These are phyloP conservation scores for Exutisphaerella laricina DNA, from an alignment of 2,329 filamentous ascomycete genomes.

Conservation along the genomic window DNA sequence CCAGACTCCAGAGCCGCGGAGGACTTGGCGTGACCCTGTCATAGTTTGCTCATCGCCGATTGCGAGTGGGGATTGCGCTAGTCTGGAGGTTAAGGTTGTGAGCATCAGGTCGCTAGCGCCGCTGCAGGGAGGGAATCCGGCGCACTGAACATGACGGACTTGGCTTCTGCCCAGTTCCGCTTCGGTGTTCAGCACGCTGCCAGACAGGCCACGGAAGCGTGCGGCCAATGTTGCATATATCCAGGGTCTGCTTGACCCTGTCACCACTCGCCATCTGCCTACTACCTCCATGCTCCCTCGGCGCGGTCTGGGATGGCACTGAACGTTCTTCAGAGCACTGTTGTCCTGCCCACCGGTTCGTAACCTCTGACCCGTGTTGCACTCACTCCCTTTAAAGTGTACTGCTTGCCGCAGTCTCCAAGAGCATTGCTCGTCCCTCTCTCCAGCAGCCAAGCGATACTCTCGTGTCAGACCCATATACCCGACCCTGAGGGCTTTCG, in stretches of 20 bases:
- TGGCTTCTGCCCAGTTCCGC: constrained; percentile 3
- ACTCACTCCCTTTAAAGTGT: background rate
- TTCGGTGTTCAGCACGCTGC: background rate
- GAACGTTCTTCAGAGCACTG: constrained; percentile 13
- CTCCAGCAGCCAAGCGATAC: background rate
- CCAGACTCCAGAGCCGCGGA: background rate
- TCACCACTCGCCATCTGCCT: constrained; percentile 3
- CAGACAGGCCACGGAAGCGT: constrained; percentile 3
- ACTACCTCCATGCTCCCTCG: constrained; percentile 15
- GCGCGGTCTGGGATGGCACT: constrained; percentile 16
- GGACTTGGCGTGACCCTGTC: background rate
- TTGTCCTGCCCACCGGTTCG: constrained; percentile 14
- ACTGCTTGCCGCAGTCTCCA: background rate
- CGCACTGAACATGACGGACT: constrained; percentile 3
- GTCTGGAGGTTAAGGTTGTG: constrained; percentile 1
- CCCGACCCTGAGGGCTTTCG: background rate
- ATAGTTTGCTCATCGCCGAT: constrained; percentile 5
- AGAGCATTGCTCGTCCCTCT: constrained; percentile 1
- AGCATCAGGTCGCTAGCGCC: background rate
- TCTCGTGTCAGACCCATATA: background rate
- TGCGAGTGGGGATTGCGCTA: background rate
- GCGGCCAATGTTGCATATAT: constrained; percentile 5
- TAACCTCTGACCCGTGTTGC: constrained; percentile 16
- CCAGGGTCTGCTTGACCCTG: constrained; percentile 8
- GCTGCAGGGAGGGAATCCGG: constrained; percentile 1